Evolutionary conservation across 768 basidiomycete species (phyloP).

Genomic region (Gautieria morchelliformis): DNA sequence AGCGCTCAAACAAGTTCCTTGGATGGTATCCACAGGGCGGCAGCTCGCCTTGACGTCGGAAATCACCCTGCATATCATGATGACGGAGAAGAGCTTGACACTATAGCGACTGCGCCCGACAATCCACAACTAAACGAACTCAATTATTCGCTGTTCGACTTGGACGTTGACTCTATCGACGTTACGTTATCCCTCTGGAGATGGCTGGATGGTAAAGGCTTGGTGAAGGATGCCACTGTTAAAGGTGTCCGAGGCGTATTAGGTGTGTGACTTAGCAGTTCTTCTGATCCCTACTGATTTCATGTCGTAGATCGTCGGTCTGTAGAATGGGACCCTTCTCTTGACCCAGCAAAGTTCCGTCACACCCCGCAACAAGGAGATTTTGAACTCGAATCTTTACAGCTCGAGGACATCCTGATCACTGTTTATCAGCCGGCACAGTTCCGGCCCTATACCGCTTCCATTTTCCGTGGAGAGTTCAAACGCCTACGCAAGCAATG

Average conservation of each 20-base stretch:
- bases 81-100: conserved; percentile 54
- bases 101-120: neutral
- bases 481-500: conserved; percentile 80
- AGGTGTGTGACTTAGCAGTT: conserved; percentile 39
- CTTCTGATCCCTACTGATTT: neutral
- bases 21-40: conserved; percentile 34
- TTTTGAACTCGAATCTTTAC: conserved; percentile 83
- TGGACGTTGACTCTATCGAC: conserved; percentile 91
- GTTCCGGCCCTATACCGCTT: conserved; percentile 87
- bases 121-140: conserved; percentile 24
- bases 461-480: conserved; percentile 90
- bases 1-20: conserved; percentile 12
- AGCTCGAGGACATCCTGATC: conserved; percentile 86
- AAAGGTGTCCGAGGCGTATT: conserved; percentile 91
- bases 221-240: conserved; percentile 83
- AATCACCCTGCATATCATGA: conserved; percentile 65
- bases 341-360: conserved; percentile 74
- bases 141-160: conserved; percentile 86
- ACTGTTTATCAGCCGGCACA: conserved; percentile 91
- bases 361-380: conserved; percentile 68
- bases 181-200: conserved; percentile 84
- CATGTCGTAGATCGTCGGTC: conserved; percentile 64
- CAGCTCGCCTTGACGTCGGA: conserved; percentile 66
- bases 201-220: conserved; percentile 94
- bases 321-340: conserved; percentile 77